Evolutionary conservation across 352 stramenopile genomes (phyloP).

Genomic region (Globisporangium iwayamae): DNA sequence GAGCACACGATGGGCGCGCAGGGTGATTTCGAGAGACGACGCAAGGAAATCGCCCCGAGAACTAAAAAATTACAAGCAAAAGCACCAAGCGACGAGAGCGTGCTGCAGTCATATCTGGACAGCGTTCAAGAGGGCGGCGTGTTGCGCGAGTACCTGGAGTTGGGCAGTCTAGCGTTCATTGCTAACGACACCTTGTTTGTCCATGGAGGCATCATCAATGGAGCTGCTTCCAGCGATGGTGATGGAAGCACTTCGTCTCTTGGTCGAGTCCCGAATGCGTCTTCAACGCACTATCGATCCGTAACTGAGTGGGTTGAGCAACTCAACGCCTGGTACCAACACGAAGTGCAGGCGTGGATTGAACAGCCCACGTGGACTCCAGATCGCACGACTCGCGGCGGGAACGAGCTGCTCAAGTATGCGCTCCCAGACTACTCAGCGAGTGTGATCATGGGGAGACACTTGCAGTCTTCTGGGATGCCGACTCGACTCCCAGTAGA

Average conservation of each 20-base stretch:
- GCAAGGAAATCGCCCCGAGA: slow-evolving; percentile 61
- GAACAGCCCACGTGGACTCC: slow-evolving; percentile 69
- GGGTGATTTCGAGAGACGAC: slow-evolving; percentile 87
- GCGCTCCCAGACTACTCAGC: slow-evolving; percentile 49
- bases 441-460: slow-evolving; percentile 75
- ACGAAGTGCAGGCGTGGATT: slow-evolving; percentile 76
- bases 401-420: slow-evolving; percentile 70
- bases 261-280: slow-evolving; percentile 63
- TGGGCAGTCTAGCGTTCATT: slow-evolving; percentile 76
- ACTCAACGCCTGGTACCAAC: slow-evolving; percentile 83
- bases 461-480: slow-evolving; percentile 78
- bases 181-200: slow-evolving; percentile 90
- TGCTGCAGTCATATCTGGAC: slow-evolving; percentile 74
- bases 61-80: slow-evolving; percentile 1
- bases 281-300: slow-evolving; percentile 26
- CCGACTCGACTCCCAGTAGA: slow-evolving; percentile 37
- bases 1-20: slow-evolving; percentile 89
- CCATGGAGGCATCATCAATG: slow-evolving; percentile 85
- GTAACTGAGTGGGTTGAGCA: slow-evolving; percentile 56
- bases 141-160: slow-evolving; percentile 82
- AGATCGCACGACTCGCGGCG: slow-evolving; percentile 50
- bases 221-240: slow-evolving; percentile 15
- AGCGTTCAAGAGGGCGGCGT: slow-evolving; percentile 74
- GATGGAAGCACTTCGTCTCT: slow-evolving; percentile 47
- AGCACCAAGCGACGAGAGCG: slow-evolving; percentile 63